Conservation (phyloP, 352 stramenopile genomes). For the Phytophthora brassicae region DNA sequence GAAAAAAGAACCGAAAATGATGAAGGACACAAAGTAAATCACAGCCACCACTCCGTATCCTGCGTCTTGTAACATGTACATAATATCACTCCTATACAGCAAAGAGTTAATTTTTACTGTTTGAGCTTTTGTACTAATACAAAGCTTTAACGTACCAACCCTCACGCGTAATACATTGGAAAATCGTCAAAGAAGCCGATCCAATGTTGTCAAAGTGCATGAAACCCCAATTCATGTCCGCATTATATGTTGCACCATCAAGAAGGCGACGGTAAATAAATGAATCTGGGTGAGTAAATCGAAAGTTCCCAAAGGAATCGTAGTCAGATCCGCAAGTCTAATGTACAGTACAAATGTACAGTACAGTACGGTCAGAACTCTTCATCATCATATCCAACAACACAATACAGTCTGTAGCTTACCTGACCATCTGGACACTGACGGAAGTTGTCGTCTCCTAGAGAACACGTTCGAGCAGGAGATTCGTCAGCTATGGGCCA, state of each 20-base stretch:
- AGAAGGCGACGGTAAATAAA: conserved; percentile 42
- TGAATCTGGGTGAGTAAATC: conserved; percentile 54
- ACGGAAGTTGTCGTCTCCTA: conserved; percentile 36
- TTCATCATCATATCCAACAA: not conserved
- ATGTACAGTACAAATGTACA: too few relatives aligned
- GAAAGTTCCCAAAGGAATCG: conserved; percentile 59
- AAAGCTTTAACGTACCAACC: conserved; percentile 71
- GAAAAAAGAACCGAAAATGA: conserved; percentile 90
- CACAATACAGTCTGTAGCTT: not conserved
- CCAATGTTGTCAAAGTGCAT: conserved; percentile 90
- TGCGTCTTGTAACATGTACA: conserved; percentile 68
- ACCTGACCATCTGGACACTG: conserved; percentile 45
- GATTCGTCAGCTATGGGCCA: conserved; percentile 88
- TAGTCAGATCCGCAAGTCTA: conserved; percentile 69
- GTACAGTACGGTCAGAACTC: not conserved
- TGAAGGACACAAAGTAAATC: conserved; percentile 88
- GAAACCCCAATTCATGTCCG: conserved; percentile 85
- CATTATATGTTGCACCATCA: conserved; percentile 51
- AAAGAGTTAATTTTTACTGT: not conserved
- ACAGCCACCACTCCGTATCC: conserved; percentile 46
- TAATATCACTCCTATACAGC: conserved; percentile 47
- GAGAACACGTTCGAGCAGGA: conserved; percentile 55
- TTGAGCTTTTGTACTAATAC: not conserved
- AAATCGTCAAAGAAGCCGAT: conserved; percentile 80
- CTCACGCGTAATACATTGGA: conserved; percentile 91